Percentiles rank a stretch among this genome's conserved stretches.
phyloP scores from a whole-genome alignment of 202 grass and related monocot species.

The Elaeis oleifera region DNA sequence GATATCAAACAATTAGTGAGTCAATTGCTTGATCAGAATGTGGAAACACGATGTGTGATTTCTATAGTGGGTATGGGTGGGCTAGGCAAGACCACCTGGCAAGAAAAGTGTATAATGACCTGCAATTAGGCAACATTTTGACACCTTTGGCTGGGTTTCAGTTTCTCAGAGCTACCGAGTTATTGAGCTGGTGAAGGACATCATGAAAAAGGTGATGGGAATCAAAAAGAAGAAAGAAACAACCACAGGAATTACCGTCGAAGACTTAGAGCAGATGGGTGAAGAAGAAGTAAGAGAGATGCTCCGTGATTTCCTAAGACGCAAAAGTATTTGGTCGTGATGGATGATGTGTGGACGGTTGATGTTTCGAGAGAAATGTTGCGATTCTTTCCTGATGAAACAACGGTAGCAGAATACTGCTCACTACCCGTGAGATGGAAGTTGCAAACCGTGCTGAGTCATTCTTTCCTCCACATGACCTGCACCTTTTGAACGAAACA shows the following conservation, averaged over 20 bases:
- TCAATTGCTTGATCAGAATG: not conserved
- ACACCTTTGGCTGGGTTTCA: constrained; percentile 22
- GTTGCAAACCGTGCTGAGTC: not conserved
- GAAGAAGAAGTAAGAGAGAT: constrained; percentile 19
- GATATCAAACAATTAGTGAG: not conserved
- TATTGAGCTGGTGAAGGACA: constrained; percentile 23
- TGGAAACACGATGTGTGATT: constrained; percentile 4
- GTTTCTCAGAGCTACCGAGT: constrained; percentile 31
- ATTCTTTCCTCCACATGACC: not conserved
- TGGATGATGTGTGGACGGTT: constrained; percentile 11
- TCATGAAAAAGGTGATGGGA: constrained; percentile 24
- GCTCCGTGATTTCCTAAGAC: not conserved
- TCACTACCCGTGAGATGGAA: not conserved
- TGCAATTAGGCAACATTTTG: constrained; percentile 16
- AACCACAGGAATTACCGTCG: not conserved
- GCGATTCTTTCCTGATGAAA: not conserved
- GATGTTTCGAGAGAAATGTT: not conserved
- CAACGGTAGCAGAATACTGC: constrained; percentile 1
- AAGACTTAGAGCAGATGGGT: constrained; percentile 3
- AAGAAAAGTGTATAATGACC: constrained; percentile 19
- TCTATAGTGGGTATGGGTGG: constrained; percentile 34
- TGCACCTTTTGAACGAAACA: not conserved
- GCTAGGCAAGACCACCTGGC: constrained; percentile 29
- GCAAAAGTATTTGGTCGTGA: not conserved
- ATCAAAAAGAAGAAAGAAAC: too few relatives aligned